These are phyloP conservation scores for Colletotrichum chrysophilum DNA, from an alignment of 2,329 filamentous ascomycete genomes.

Conservation along the genomic window DNA sequence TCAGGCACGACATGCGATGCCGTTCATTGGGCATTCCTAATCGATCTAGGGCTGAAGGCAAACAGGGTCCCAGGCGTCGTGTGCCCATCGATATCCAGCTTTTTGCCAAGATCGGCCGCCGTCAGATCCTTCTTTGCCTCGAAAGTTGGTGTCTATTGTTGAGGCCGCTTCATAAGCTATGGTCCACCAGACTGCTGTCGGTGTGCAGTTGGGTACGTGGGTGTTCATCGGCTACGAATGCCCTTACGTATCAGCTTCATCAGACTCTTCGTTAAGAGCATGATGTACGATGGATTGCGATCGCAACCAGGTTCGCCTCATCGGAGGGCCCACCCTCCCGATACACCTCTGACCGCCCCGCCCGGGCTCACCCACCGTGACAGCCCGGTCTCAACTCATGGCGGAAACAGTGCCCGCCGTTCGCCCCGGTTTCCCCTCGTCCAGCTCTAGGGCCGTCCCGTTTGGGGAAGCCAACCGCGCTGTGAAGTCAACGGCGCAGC, in stretches of 20 bases:
- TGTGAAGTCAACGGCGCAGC: neutral
- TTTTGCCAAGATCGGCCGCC: neutral
- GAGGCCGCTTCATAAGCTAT: neutral
- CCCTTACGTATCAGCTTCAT: conserved; percentile 13
- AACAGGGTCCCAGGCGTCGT: neutral
- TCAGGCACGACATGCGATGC: conserved; percentile 2
- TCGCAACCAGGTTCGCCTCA: neutral
- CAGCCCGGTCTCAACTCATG: neutral
- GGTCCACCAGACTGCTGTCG: neutral
- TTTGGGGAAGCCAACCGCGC: neutral
- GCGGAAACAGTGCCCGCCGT: neutral
- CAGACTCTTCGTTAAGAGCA: neutral
- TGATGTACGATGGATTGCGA: neutral
- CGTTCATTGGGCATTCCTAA: neutral
- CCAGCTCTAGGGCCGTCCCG: neutral
- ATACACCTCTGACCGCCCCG: neutral
- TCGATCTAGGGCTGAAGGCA: conserved; percentile 12
- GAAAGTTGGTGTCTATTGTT: neutral
- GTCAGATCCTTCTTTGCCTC: neutral
- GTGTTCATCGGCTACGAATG: neutral
- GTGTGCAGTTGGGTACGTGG: neutral
- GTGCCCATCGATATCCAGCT: neutral
- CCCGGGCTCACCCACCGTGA: neutral
- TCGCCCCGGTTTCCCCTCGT: neutral
- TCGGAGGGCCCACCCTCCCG: neutral